These are phyloP conservation scores for Seiridium unicorne DNA, from an alignment of 2,329 filamentous ascomycete genomes.

Conservation along the genomic window DNA sequence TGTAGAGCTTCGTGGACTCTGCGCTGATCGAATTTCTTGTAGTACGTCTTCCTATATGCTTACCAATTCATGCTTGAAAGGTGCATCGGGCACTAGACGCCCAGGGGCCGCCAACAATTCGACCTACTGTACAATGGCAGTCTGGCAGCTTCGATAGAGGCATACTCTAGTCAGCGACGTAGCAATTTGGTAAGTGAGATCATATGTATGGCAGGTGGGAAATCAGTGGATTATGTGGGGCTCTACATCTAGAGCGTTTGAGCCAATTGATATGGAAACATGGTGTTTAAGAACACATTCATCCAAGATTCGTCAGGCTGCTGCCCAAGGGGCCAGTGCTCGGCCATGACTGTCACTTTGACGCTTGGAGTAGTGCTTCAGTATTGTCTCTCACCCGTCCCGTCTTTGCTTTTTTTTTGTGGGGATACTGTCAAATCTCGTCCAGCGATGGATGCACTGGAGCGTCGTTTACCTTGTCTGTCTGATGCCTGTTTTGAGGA, in stretches of 20 bases:
- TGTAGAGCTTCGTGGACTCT: no score
- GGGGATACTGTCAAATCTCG: slow-evolving; percentile 12
- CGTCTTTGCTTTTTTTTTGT: slow-evolving; percentile 10
- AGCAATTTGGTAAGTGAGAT: not conserved
- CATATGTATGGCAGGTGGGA: not conserved
- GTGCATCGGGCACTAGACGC: no score
- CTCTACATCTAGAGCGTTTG: not conserved
- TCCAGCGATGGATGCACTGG: slow-evolving; percentile 7
- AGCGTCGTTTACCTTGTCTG: slow-evolving; percentile 27
- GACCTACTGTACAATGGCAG: no score
- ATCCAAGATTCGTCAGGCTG: not conserved
- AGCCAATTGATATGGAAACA: not conserved
- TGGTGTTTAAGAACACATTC: not conserved
- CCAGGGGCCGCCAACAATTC: no score
- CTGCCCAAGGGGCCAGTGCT: not conserved
- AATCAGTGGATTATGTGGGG: not conserved
- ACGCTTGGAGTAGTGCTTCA: not conserved
- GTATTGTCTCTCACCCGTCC: not conserved
- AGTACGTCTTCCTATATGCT: no score
- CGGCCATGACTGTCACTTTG: slow-evolving; percentile 4
- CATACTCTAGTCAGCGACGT: not conserved
- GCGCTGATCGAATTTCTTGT: no score
- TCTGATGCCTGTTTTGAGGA: slow-evolving; percentile 47
- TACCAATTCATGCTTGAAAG: no score
- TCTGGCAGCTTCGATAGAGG: not conserved